Percentiles rank a stretch among this genome's conserved stretches.
Evolutionary conservation across 176 grass and related monocot species (phyloP).

Genomic region (Chloris gayana): DNA sequence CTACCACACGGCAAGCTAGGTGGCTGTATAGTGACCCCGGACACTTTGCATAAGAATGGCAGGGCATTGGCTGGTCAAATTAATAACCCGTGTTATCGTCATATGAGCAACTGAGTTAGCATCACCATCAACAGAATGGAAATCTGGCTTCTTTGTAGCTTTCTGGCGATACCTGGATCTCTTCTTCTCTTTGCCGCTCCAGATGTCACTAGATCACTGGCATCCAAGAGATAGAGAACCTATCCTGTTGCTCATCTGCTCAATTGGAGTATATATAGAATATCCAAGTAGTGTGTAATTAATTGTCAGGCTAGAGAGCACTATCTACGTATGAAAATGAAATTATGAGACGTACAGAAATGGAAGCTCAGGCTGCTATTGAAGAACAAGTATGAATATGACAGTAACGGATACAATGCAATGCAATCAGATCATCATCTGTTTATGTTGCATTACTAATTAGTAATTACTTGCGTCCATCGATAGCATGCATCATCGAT

Average conservation of each 20-base stretch:
- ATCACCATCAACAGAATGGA: background rate
- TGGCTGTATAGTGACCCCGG: slow-evolving; percentile 24
- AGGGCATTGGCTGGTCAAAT: slow-evolving; percentile 43
- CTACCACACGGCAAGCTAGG: background rate
- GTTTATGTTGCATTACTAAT: slow-evolving; percentile 16
- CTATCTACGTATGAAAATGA: background rate
- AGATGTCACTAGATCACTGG: slow-evolving; percentile 26
- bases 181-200: slow-evolving; percentile 7
- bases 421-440: background rate
- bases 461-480: background rate
- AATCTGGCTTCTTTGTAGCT: slow-evolving; percentile 7
- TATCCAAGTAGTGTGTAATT: background rate
- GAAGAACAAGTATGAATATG: background rate
- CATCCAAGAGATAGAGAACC: background rate
- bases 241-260: background rate
- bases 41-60: slow-evolving; percentile 38
- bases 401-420: background rate
- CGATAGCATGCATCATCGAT: slow-evolving; percentile 5
- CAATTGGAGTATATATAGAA: background rate
- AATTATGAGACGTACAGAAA: background rate
- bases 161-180: background rate
- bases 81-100: slow-evolving; percentile 36
- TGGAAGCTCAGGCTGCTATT: background rate
- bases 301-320: slow-evolving; percentile 6
- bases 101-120: slow-evolving; percentile 24